Conservation (phyloP, 2,329 filamentous ascomycete genomes). For the Zasmidium cellare region DNA sequence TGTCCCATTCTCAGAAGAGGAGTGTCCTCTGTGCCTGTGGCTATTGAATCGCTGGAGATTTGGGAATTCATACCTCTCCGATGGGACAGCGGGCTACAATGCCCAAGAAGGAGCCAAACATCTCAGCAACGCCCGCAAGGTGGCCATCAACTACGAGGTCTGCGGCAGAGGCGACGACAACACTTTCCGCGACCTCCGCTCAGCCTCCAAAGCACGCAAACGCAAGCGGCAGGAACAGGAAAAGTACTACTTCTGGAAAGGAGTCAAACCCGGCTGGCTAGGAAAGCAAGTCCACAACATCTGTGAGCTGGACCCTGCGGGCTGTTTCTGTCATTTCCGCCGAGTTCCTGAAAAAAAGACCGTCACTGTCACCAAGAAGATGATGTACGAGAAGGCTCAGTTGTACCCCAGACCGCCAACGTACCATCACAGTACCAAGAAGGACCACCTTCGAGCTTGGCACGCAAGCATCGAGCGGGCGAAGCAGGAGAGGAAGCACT, state of each 20-base stretch:
- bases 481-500: no score
- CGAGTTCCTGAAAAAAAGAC: background rate
- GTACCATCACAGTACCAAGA: background rate
- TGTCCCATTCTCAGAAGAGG: background rate
- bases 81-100: no score
- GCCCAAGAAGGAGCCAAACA: no score
- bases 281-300: slow-evolving; percentile 6
- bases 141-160: slow-evolving; percentile 8
- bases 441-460: no score
- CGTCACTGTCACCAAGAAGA: background rate
- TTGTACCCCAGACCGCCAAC: background rate
- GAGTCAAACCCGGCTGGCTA: slow-evolving; percentile 16
- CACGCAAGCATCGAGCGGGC: no score
- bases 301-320: background rate
- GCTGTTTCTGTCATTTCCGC: background rate
- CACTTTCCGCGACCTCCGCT: slow-evolving; percentile 21
- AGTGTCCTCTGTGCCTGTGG: background rate
- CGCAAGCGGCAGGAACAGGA: slow-evolving; percentile 7
- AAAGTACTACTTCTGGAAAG: slow-evolving; percentile 16
- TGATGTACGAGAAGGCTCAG: background rate
- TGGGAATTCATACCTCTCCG: no score
- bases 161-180: slow-evolving; percentile 9
- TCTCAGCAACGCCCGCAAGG: background rate
- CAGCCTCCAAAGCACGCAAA: slow-evolving; percentile 13
- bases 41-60: no score